These are phyloP conservation scores for Leptographium procerum DNA, from an alignment of 2,329 filamentous ascomycete species.

Conservation along the genomic window DNA sequence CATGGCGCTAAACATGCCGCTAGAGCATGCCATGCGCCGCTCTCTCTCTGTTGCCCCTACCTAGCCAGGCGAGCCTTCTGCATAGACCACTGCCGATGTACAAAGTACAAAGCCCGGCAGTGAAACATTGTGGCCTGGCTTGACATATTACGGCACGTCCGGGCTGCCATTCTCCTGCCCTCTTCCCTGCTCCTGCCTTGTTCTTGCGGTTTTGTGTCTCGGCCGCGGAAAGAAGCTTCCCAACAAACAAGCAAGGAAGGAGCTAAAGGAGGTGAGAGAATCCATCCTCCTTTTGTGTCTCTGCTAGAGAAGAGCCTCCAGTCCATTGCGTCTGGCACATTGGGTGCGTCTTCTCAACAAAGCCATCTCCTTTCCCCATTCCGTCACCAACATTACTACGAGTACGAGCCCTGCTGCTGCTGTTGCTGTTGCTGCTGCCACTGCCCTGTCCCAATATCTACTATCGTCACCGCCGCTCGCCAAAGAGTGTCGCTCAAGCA, in stretches of 20 bases:
- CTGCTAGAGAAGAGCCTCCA: not conserved
- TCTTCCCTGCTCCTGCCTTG: not conserved
- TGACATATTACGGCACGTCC: not conserved
- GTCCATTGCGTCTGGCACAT: not conserved
- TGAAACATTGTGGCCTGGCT: slow-evolving; percentile 1
- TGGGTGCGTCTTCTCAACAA: not conserved
- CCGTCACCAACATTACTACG: not conserved
- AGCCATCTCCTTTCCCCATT: not conserved
- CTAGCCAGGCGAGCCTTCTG: not conserved
- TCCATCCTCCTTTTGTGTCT: not conserved
- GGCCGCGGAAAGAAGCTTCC: not conserved
- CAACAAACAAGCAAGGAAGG: not conserved
- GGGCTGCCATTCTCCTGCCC: not conserved
- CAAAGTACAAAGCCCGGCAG: slow-evolving; percentile 2
- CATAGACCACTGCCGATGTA: not conserved
- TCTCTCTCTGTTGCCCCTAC: not conserved
- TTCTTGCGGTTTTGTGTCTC: not conserved
- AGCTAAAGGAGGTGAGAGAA: not conserved
- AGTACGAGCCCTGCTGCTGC: not conserved
- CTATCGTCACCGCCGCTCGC: not conserved
- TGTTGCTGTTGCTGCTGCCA: not conserved
- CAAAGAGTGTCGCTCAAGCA: not conserved
- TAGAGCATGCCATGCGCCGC: slow-evolving; percentile 4
- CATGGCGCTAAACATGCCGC: slow-evolving; percentile 2
- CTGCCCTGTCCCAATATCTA: not conserved